phyloP scores from a whole-genome alignment of 192 early-diverging fungal species.

The Phlyctochytrium bullatum region DNA sequence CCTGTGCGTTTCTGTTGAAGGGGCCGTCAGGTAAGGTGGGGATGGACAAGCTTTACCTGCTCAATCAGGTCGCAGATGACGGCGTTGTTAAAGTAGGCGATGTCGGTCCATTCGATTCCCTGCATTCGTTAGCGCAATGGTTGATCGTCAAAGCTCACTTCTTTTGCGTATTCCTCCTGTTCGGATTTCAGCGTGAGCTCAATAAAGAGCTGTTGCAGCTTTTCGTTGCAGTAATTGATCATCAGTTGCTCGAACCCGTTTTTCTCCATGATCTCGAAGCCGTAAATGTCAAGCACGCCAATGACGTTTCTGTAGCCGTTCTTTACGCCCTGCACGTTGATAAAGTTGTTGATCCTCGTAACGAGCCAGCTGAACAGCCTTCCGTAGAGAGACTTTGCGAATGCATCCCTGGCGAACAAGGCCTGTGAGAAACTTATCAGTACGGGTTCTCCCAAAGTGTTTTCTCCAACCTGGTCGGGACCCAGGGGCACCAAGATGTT shows the following conservation, averaged over 20 bases:
- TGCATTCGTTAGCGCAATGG: neutral
- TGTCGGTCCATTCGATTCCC: slow-evolving; percentile 1
- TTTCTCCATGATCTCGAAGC: slow-evolving; percentile 68
- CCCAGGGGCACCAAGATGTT: slow-evolving; percentile 24
- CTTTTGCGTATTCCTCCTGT: slow-evolving; percentile 3
- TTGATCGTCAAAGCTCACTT: neutral
- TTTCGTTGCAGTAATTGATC: slow-evolving; percentile 99
- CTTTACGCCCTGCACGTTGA: slow-evolving; percentile 6
- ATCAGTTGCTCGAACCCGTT: slow-evolving; percentile 99
- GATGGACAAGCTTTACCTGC: neutral
- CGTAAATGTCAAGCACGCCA: slow-evolving; percentile 68
- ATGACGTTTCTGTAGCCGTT: slow-evolving; percentile 40
- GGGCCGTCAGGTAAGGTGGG: neutral
- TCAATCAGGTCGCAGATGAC: neutral
- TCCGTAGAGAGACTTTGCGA: slow-evolving; percentile 31
- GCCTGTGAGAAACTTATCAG: slow-evolving; percentile 15
- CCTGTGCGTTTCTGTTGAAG: slow-evolving; percentile 54
- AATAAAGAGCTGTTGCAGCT: slow-evolving; percentile 92
- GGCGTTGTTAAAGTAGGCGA: neutral
- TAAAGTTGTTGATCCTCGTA: slow-evolving; percentile 11
- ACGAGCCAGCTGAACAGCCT: slow-evolving; percentile 30
- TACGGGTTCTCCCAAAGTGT: no score
- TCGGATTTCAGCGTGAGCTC: neutral
- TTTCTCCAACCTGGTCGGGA: slow-evolving; percentile 30
- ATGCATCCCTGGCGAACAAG: slow-evolving; percentile 23